Percentiles rank a stretch among this genome's conserved stretches.
These are phyloP conservation scores for Cryptococcus sp. DNA, from an alignment of 1,284 basidiomycete genomes.

Conservation along the genomic window DNA sequence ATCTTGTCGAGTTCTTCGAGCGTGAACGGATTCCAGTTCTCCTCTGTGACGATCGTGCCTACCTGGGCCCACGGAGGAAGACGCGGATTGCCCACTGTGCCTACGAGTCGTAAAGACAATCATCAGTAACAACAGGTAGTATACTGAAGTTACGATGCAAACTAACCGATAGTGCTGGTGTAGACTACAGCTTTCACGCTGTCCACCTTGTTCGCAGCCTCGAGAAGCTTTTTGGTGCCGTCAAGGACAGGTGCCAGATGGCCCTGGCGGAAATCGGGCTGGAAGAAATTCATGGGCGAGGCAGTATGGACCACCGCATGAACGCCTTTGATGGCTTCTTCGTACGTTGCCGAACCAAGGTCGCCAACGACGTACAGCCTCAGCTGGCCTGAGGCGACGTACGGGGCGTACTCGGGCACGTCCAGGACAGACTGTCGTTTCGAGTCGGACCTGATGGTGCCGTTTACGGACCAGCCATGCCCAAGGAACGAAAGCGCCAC, in stretches of 20 bases:
- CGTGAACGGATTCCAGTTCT: conserved; percentile 46
- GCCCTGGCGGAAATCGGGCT: conserved; percentile 29
- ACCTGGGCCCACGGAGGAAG: conserved; percentile 22
- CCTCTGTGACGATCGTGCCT: conserved; percentile 31
- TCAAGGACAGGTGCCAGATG: conserved; percentile 55
- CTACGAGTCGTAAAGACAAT: conserved; percentile 2
- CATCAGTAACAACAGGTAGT: not conserved
- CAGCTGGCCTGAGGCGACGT: conserved; percentile 20
- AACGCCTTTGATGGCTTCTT: conserved; percentile 35
- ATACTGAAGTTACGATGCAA: not conserved
- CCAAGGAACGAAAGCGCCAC: conserved; percentile 28
- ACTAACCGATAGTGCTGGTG: conserved; percentile 14
- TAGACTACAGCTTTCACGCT: conserved; percentile 25
- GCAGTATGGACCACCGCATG: conserved; percentile 23
- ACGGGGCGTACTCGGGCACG: conserved; percentile 34
- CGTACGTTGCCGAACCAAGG: conserved; percentile 39
- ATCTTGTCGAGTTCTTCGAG: conserved; percentile 28
- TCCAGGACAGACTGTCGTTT: conserved; percentile 38
- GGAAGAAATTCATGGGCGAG: conserved; percentile 28
- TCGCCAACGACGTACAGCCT: conserved; percentile 26
- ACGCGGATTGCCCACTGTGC: conserved; percentile 24
- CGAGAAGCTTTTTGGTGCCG: conserved; percentile 53
- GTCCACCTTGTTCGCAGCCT: conserved; percentile 35
- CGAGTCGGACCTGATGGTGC: conserved; percentile 45
- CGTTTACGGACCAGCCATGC: conserved; percentile 39